A percentile compares a stretch with the other conserved stretches of the same genome.
These are phyloP conservation scores for Phialophora expanda DNA, from an alignment of 2,329 filamentous ascomycete species.

Conservation along the genomic window DNA sequence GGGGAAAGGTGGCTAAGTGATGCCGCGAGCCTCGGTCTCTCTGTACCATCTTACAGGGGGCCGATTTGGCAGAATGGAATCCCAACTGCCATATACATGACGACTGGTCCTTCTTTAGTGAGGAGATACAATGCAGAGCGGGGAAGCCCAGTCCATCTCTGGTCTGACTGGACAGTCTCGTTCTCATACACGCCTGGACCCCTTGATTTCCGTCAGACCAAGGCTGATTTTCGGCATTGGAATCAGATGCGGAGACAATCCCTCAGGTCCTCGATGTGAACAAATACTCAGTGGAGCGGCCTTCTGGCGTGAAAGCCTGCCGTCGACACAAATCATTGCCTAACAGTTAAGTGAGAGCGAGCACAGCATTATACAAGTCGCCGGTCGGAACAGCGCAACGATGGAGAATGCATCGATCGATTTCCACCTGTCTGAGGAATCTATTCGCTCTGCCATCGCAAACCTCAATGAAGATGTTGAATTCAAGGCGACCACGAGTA, in stretches of 20 bases:
- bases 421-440: background rate
- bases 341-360: background rate
- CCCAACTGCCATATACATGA: background rate
- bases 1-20: background rate
- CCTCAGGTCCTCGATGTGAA: background rate
- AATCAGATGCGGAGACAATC: background rate
- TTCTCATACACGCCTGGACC: background rate
- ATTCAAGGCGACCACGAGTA: conserved; percentile 14
- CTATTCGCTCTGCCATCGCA: background rate
- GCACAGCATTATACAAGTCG: background rate
- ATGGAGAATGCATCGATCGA: background rate
- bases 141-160: background rate
- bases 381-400: background rate
- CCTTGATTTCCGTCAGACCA: background rate
- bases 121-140: background rate
- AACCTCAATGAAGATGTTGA: conserved; percentile 18
- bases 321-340: background rate
- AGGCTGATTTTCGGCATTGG: background rate
- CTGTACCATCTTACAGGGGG: background rate
- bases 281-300: background rate
- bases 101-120: background rate
- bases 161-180: background rate
- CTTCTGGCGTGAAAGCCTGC: background rate
- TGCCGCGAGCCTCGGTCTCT: background rate
- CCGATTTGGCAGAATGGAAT: background rate